A percentile compares a stretch with the other conserved stretches of the same genome.
phyloP scores from a whole-genome alignment of 2,329 filamentous ascomycete genomes.

The Talaromyces marneffei region DNA sequence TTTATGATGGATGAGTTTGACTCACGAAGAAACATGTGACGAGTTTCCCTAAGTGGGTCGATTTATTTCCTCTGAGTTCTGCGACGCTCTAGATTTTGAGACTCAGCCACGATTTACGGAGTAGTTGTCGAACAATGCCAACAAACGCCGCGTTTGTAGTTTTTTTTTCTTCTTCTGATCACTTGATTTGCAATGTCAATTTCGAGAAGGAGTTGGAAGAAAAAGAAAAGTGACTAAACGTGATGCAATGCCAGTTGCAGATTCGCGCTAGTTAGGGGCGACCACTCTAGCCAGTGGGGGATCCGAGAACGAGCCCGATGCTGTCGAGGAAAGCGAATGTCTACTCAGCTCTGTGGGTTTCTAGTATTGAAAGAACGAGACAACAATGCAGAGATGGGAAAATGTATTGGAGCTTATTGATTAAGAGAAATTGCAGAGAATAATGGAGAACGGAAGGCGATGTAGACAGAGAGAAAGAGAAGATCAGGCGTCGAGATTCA shows the following conservation, averaged over 20 bases:
- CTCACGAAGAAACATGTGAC: constrained; percentile 12
- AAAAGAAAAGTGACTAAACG: not conserved
- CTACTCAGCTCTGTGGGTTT: not conserved
- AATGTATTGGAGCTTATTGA: not conserved
- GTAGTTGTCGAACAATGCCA: not conserved
- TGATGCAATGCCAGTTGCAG: not conserved
- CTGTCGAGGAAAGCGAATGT: not conserved
- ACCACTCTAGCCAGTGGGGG: not conserved
- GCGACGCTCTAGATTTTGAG: not conserved
- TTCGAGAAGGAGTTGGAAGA: not conserved
- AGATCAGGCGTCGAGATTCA: constrained; percentile 2
- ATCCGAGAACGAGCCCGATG: not conserved
- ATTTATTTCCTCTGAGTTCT: not conserved
- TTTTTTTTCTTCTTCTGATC: not conserved
- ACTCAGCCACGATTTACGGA: constrained; percentile 13
- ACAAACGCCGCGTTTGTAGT: not conserved
- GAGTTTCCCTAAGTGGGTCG: constrained; percentile 9
- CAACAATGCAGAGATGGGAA: not conserved
- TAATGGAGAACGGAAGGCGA: not conserved
- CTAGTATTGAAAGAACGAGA: not conserved
- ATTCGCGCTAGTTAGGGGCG: not conserved
- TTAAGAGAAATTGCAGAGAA: not conserved
- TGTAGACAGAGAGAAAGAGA: not conserved
- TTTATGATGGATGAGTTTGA: not conserved
- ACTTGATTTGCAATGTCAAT: not conserved